A percentile compares a stretch with the other conserved stretches of the same genome.
Conservation (phyloP, 345 rosid genomes). For the Crucihimalaya himalaica region DNA sequence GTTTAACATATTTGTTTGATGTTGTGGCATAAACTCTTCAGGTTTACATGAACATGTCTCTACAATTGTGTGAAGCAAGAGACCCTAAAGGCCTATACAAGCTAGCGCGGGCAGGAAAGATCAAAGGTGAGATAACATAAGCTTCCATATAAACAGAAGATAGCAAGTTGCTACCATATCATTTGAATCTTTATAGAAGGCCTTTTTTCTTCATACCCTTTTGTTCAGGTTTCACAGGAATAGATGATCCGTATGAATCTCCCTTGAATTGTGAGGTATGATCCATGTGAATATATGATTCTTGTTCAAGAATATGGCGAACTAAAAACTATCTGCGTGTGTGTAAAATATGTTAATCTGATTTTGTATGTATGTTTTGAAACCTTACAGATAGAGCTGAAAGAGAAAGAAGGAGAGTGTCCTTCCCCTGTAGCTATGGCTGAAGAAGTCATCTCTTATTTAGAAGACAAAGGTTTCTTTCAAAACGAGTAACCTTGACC, state of each 20-base stretch:
- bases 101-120: slow-evolving; percentile 92
- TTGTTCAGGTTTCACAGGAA: slow-evolving; percentile 84
- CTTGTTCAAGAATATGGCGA: neutral
- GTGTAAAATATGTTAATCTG: neutral
- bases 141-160: slow-evolving; percentile 20
- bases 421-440: slow-evolving; percentile 74
- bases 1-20: slow-evolving; percentile 2
- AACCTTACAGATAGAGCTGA: slow-evolving; percentile 63
- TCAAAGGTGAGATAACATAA: slow-evolving; percentile 59
- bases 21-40: slow-evolving; percentile 50
- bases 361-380: neutral
- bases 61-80: slow-evolving; percentile 79
- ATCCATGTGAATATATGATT: neutral
- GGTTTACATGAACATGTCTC: slow-evolving; percentile 94
- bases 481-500: slow-evolving; percentile 43
- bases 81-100: slow-evolving; percentile 90
- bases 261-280: slow-evolving; percentile 84
- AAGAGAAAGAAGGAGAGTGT: slow-evolving; percentile 66
- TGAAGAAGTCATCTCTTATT: slow-evolving; percentile 63
- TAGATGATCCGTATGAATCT: slow-evolving; percentile 91
- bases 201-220: neutral
- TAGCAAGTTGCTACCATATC: neutral
- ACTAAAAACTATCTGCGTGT: neutral
- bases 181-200: neutral
- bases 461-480: slow-evolving; percentile 76